Percentiles rank a stretch among this genome's conserved stretches.
These are phyloP conservation scores for Trematosphaeria pertusa DNA, from an alignment of 2,329 filamentous ascomycete species.

Conservation along the genomic window DNA sequence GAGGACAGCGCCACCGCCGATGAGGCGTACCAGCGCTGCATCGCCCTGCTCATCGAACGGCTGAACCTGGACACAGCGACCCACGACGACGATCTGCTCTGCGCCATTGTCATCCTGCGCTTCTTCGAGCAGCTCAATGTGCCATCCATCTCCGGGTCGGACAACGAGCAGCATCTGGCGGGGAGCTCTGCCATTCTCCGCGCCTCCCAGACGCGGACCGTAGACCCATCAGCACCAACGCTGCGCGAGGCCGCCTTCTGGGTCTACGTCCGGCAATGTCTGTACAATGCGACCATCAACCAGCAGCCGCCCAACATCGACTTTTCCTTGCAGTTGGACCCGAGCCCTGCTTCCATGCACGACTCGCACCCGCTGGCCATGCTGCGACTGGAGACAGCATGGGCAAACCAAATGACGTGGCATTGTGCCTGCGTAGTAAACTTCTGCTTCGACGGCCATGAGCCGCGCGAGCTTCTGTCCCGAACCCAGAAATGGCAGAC, in stretches of 20 bases:
- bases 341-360: slow-evolving; percentile 27
- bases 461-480: slow-evolving; percentile 16
- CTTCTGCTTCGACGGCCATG: slow-evolving; percentile 35
- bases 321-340: slow-evolving; percentile 34
- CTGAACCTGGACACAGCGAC: slow-evolving; percentile 32
- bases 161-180: slow-evolving; percentile 37
- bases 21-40: slow-evolving; percentile 36
- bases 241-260: slow-evolving; percentile 42
- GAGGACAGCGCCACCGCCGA: slow-evolving; percentile 27
- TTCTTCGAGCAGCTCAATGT: slow-evolving; percentile 43
- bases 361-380: slow-evolving; percentile 33
- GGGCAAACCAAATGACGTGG: slow-evolving; percentile 44
- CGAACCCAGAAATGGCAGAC: slow-evolving; percentile 28
- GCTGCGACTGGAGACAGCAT: slow-evolving; percentile 38
- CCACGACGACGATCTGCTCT: slow-evolving; percentile 38
- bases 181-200: slow-evolving; percentile 41
- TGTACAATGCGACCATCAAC: slow-evolving; percentile 42
- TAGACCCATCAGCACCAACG: slow-evolving; percentile 42
- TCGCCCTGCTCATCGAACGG: slow-evolving; percentile 38
- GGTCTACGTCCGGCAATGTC: slow-evolving; percentile 43
- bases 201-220: slow-evolving; percentile 31
- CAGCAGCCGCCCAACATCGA: slow-evolving; percentile 40
- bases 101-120: slow-evolving; percentile 41
- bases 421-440: slow-evolving; percentile 38
- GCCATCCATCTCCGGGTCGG: slow-evolving; percentile 33